phyloP scores from a whole-genome alignment of 1,284 basidiomycete genomes.

The Mycena sp. region DNA sequence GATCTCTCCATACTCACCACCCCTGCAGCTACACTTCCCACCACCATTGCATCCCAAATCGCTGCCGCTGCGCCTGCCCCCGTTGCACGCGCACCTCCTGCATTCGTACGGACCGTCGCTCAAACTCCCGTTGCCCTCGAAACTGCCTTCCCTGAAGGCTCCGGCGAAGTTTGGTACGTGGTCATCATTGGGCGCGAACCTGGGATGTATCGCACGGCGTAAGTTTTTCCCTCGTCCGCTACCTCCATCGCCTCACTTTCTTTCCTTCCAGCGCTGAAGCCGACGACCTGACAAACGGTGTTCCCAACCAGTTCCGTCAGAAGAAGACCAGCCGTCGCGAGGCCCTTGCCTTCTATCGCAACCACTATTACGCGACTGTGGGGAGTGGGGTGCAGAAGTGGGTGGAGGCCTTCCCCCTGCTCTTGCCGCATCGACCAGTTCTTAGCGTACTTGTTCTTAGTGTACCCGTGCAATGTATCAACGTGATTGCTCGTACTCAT shows the following conservation, averaged over 20 bases:
- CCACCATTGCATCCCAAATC: not conserved
- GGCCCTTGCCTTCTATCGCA: conserved; percentile 2
- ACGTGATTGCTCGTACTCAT: too few relatives aligned
- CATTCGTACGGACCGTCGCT: not conserved
- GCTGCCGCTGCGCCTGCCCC: not conserved
- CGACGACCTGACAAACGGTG: not conserved
- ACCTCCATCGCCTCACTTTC: not conserved
- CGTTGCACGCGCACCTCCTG: not conserved
- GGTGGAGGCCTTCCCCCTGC: too few relatives aligned
- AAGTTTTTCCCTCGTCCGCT: not conserved
- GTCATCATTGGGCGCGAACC: conserved; percentile 6
- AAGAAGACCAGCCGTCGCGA: conserved; percentile 3
- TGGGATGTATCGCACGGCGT: conserved; percentile 4
- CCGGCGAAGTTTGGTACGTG: conserved; percentile 5
- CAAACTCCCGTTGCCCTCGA: not conserved
- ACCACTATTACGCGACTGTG: not conserved
- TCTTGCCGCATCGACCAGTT: too few relatives aligned
- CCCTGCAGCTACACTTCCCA: not conserved
- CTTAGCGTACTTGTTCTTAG: too few relatives aligned
- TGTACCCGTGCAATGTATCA: too few relatives aligned
- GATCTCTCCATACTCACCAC: not conserved
- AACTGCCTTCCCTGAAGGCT: not conserved
- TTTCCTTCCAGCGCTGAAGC: not conserved
- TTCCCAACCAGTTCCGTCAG: conserved; percentile 1
- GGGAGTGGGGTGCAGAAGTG: too few relatives aligned